Evolutionary conservation across 176 grass and related monocot genomes (phyloP), one percentile per base, ranked within the genome.

Genomic region (Oryza glaberrima): DNA sequence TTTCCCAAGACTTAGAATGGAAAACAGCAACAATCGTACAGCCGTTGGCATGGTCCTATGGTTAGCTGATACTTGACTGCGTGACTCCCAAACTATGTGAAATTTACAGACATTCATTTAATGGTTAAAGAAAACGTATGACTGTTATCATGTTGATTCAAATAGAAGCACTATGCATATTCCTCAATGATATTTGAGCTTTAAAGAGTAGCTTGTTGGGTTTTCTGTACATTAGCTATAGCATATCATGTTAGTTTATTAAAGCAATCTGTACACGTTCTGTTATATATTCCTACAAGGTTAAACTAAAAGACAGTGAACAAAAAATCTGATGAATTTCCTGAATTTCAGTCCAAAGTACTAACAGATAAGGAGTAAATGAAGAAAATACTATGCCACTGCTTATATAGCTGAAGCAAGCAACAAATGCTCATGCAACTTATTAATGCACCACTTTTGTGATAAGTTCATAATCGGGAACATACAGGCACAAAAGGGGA

Each of bases 11-110:
- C 3, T 64, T 0, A 36, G 48, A 12, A 43, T 26, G 16, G 3
- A 49, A 34, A 79, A 70, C 17, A 23, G 15, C n/a, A 82, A 49
- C 8, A 49, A 3, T 44, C 11, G 13, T 23, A 54, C 19, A 54
- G 2, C 54, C 2, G 26, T 7, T 20, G 41, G 3, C 22, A 11
- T 71, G 22, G 36, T 70, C 9, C 78, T 81, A 36, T 54, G 28
- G n/a, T 65, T 35, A 9, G 16, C 4, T 54, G 19, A 17, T 54
- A 54, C 51, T 54, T 54, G 16, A 54, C 19, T 11, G 7, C 51
- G 14, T 44, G 14, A 61, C 49, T 61, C n/a, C 68, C 49, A 12
- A 72, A 81, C 22, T 36, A 82, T 82, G 67, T 46, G 15, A 82
- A 30, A 46, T n/a, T 20, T 45, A 63, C 38, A 63, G 41, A 70